These are phyloP conservation scores for Fusarium sacchari DNA, from an alignment of 2,329 filamentous ascomycete species.

Conservation along the genomic window DNA sequence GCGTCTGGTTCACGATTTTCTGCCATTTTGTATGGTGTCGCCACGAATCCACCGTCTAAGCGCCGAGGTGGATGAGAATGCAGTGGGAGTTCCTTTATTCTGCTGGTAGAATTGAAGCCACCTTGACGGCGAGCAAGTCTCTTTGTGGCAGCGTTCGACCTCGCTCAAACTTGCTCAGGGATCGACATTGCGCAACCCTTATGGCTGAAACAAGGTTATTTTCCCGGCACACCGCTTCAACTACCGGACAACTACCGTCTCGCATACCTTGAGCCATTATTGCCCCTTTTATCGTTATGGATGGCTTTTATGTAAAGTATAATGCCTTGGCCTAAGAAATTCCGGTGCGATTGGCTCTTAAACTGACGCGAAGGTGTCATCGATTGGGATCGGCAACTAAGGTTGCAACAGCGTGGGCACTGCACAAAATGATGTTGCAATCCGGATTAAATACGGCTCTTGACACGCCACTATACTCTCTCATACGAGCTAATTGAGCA, in stretches of 20 bases:
- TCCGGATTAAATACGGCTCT: neutral
- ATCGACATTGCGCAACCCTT: constrained; percentile 28
- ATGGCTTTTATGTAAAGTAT: neutral
- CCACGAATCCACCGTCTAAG: neutral
- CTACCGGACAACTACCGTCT: constrained; percentile 6
- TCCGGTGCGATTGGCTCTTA: neutral
- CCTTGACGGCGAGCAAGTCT: neutral
- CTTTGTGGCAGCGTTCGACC: neutral
- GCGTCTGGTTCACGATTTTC: neutral
- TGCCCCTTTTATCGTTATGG: neutral
- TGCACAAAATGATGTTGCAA: neutral
- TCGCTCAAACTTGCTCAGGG: neutral
- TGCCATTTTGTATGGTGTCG: neutral
- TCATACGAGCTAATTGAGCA: constrained; percentile 2
- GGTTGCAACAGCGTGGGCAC: neutral
- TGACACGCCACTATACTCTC: neutral
- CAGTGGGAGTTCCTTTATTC: constrained; percentile 1
- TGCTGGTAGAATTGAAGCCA: neutral
- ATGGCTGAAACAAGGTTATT: neutral
- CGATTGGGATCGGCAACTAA: neutral
- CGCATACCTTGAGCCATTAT: neutral
- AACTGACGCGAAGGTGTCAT: neutral
- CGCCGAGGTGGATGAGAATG: neutral
- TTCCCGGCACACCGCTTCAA: constrained; percentile 1
- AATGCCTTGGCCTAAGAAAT: neutral